A percentile compares a stretch with the other conserved stretches of the same genome.
phyloP scores from a whole-genome alignment of 163 green algal genomes.

The Scenedesmus sp. region DNA sequence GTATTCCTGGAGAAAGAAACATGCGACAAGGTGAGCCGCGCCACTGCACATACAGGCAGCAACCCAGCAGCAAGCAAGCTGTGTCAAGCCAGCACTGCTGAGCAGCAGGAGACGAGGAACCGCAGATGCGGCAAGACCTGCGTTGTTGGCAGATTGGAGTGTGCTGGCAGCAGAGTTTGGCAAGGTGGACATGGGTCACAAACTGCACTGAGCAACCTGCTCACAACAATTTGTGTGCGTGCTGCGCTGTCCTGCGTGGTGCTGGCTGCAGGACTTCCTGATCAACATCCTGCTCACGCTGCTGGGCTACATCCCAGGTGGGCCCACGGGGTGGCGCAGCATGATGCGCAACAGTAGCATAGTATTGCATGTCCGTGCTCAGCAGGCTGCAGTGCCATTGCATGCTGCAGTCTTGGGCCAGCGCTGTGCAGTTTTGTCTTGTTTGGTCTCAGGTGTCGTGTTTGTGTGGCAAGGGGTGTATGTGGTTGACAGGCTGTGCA shows the following conservation, averaged over 20 bases:
- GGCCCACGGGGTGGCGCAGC: not conserved
- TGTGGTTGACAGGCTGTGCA: no score
- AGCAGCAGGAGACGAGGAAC: not conserved
- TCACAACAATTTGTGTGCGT: not conserved
- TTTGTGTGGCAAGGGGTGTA: no score
- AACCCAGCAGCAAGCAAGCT: not conserved
- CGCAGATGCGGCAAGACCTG: not conserved
- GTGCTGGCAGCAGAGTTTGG: not conserved
- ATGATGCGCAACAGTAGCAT: not conserved
- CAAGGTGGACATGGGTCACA: no score
- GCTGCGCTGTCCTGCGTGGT: no score
- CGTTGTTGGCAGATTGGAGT: no score
- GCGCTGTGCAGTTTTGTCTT: no score
- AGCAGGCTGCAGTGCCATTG: not conserved
- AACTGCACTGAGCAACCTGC: no score
- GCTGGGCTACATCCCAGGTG: constrained; percentile 50
- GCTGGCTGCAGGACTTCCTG: constrained; percentile 18
- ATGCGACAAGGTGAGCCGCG: not conserved
- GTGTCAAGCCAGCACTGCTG: not conserved
- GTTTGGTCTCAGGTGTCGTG: no score
- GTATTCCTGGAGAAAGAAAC: constrained; percentile 50
- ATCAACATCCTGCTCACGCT: constrained; percentile 56
- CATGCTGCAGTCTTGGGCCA: no score
- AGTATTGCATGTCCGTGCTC: no score
- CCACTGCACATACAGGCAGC: not conserved